These are phyloP conservation scores for Botryosphaeria dothidea DNA, from an alignment of 2,329 filamentous ascomycete species.

Conservation along the genomic window DNA sequence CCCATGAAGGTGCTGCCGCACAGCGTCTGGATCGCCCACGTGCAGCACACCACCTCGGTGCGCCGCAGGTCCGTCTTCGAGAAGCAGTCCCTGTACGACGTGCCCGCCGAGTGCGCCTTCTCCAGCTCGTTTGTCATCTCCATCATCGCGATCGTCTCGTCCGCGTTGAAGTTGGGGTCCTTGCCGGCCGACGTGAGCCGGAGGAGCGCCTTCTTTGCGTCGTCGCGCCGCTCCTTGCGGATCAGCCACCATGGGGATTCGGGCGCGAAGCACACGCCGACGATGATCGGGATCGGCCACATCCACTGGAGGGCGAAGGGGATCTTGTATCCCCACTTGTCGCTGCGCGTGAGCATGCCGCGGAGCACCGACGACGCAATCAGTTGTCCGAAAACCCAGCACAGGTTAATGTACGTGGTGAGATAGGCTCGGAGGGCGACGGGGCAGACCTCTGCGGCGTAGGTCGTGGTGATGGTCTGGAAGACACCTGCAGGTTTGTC, in stretches of 20 bases:
- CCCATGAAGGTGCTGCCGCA: constrained; percentile 46
- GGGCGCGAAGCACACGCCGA: constrained; percentile 67
- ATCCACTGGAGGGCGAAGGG: constrained; percentile 72
- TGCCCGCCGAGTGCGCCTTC: constrained; percentile 67
- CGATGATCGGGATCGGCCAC: constrained; percentile 66
- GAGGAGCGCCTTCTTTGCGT: constrained; percentile 64
- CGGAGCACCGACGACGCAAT: constrained; percentile 72
- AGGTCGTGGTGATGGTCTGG: constrained; percentile 47
- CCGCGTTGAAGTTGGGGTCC: constrained; percentile 50
- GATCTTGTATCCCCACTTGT: constrained; percentile 69
- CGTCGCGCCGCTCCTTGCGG: constrained; percentile 60
- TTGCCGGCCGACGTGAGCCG: constrained; percentile 59
- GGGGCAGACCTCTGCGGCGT: constrained; percentile 63
- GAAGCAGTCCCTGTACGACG: constrained; percentile 79
- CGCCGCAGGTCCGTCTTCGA: constrained; percentile 72
- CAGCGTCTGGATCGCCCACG: constrained; percentile 47
- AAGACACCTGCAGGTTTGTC: constrained; percentile 32
- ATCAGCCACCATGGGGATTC: constrained; percentile 75
- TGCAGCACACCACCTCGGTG: constrained; percentile 66
- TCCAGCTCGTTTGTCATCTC: constrained; percentile 84
- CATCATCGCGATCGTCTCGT: constrained; percentile 78
- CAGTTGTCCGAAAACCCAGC: constrained; percentile 73
- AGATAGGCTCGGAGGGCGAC: constrained; percentile 60
- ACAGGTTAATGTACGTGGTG: constrained; percentile 69
- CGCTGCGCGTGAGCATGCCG: constrained; percentile 62